Evolutionary conservation across 169 alveolate genomes (phyloP), one percentile per base, ranked within the genome.

Genomic region (Amoebophrya sp.): DNA sequence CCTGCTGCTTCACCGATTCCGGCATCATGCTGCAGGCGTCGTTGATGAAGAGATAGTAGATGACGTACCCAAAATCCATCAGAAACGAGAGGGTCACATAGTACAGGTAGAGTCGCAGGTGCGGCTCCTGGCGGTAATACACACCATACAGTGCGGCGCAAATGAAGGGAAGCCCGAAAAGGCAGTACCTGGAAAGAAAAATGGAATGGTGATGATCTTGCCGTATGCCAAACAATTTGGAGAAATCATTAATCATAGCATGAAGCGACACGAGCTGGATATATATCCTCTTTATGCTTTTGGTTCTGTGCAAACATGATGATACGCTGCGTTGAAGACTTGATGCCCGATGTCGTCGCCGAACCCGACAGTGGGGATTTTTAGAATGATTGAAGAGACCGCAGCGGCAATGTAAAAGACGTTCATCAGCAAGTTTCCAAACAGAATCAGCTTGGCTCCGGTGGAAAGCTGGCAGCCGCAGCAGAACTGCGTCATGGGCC

Each of bases 401-500:
- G 83, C 83, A 0, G 83, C 83, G 32, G 83, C 83, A n/a, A 66
- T 66, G 83, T 66, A 66, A 25, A 66, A 66, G 35, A 66, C 38
- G 1, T 18, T 25, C 2, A 66, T 66, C 38, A 66, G 35, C 38
- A 66, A 25, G 83, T 66, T 66, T 2, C 83, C 83, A 18, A 66
- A 2, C 29, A 66, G 29, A 66, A 66, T 66, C 38, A 66, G 35
- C 35, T 66, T 66, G 32, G 83, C 83, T 18, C 83, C 83, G 32
- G 10, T 25, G 32, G 29, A 18, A 2, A 66, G 32, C 38, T 2
- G 1, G 83, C 83, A 66, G 83, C 83, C 83, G 83, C 83, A 66
- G 83, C 83, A 66, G 35, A 66, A 66, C 83, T 66, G 83, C 83
- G 83, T 66, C 83, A 66, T 66, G 35, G 83, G 83, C 83, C 83